Evolutionary conservation across 2,329 filamentous ascomycete species (phyloP), one percentile per base, ranked within the genome.

Genomic region (Acrodontium crateriforme): DNA sequence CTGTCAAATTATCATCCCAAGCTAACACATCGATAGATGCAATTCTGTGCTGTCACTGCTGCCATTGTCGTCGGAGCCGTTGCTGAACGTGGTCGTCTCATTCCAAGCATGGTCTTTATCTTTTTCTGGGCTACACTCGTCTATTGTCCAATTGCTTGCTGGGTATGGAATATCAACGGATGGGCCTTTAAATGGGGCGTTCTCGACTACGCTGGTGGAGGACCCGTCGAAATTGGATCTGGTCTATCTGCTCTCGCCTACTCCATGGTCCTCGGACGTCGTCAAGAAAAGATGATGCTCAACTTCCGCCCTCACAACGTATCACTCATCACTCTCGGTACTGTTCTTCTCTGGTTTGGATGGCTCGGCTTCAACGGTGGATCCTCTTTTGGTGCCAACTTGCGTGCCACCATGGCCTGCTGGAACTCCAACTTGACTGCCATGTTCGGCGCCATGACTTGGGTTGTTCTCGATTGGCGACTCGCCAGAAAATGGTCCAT

Each of bases 241-340:
- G 89, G 89, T 53, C 66, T 92, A 59, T 89, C 83, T 23, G 89
- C 87, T 16, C 67, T 95, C 25, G 89, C 89, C 41, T 98, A 95
- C 63, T 93, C 85, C 2, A 78, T 82, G 81, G 76, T 94, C 19
- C 79, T 98, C 36, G 89, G 89, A 43, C 81, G 84, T 50, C 83
- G 89, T 42, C 89, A 94, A 63, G 87, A 95, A 65, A 89, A 84
- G 65, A 94, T 95, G 84, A 94, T 95, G 82, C 73, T 94, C 60
- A 95, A 95, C 70, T 95, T 95, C 71, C 82, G 89, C 43, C 89
- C 89, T 11, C 89, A 98, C 68, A 98, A 98, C 64, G 89, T 95
- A 42, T 93, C 85, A 5, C 71, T 95, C 49, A 93, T 98, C 59
- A 85, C 89, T 1, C 77, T 95, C 45, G 89, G 89, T 38, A 95